Evolutionary conservation across 805 yeast genomes (phyloP), one percentile per base, ranked within the genome.

Genomic region (Starmerella vitae): DNA sequence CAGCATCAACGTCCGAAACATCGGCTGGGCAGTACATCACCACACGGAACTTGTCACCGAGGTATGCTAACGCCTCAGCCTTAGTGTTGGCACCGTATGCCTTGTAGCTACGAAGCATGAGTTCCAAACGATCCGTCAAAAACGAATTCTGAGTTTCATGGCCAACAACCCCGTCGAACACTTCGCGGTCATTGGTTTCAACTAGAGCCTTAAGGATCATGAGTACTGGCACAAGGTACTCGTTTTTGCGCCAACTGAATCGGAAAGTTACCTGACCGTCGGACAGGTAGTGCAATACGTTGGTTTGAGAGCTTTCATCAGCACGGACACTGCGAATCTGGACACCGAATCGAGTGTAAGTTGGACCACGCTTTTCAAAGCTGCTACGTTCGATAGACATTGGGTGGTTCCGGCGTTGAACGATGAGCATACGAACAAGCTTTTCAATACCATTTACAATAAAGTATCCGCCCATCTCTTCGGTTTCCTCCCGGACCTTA

Each of bases 301-400:
- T 91, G 4, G 97, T 85, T 63, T 86, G 96, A 17, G 98, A 86
- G 15, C 95, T 81, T 66, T 91, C 97, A 62, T 91, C 98, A 3
- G 94, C 93, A 58, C 98, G 75, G 2, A 85, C 96, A 45, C 79
- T 74, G 64, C 98, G 75, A 45, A 91, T 79, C 65, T 86, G 96
- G 45, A 91, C 75, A 76, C 98, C 98, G 51, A 63, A 91, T 44
- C 76, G 75, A 30, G 94, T 67, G 63, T 91, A 91, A 6, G 83
- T 63, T 5, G 88, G 79, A 55, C 98, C 98, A 70, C 98, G 78
- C 64, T 85, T 85, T 36, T 78, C 78, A 56, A 88, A 91, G 9
- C 94, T 81, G 25, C 94, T 93, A 65, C 98, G 83, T 43, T 85
- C 78, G 53, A 91, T 75, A 10, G 97, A 97, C 95, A 91, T 84